Evolutionary conservation across 208 protist species (phyloP).

Genomic region (Phytomonas francai): DNA sequence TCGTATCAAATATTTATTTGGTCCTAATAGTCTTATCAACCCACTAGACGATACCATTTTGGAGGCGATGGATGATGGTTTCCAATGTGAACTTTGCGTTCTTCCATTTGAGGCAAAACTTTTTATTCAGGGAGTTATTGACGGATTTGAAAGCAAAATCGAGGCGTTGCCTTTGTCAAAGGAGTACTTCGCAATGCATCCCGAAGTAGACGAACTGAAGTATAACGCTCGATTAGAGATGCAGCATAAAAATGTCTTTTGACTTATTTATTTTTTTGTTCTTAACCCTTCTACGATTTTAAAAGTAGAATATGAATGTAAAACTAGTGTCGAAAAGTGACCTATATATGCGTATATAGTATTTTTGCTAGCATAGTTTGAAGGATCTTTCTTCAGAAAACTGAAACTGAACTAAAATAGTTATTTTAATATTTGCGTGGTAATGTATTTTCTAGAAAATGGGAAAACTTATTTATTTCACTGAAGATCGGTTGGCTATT

Average conservation of each 20-base stretch:
- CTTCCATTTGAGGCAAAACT: constrained; percentile 63
- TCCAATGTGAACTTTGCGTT: constrained; percentile 41
- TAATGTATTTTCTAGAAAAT: not conserved
- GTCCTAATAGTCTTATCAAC: constrained; percentile 34
- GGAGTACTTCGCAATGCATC: constrained; percentile 68
- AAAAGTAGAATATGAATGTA: not conserved
- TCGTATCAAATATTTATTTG: constrained; percentile 73
- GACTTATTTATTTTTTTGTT: constrained; percentile 1
- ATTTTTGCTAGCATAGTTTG: not conserved
- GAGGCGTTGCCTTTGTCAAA: constrained; percentile 64
- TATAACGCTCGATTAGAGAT: constrained; percentile 59
- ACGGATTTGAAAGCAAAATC: constrained; percentile 68
- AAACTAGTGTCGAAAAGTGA: not conserved
- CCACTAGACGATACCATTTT: constrained; percentile 37
- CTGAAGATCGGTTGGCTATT: not conserved
- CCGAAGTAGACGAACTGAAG: constrained; percentile 38
- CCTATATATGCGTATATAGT: not conserved
- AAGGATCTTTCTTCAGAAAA: not conserved
- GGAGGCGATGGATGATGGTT: constrained; percentile 54
- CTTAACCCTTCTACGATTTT: constrained; percentile 2
- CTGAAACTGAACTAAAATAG: not conserved
- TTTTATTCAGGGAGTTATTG: constrained; percentile 48
- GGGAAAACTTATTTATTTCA: not conserved
- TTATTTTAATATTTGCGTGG: not conserved
- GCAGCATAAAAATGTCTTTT: constrained; percentile 37